Evolutionary conservation across 352 stramenopile species (phyloP).

Genomic region (Poterioochromonas sp.): DNA sequence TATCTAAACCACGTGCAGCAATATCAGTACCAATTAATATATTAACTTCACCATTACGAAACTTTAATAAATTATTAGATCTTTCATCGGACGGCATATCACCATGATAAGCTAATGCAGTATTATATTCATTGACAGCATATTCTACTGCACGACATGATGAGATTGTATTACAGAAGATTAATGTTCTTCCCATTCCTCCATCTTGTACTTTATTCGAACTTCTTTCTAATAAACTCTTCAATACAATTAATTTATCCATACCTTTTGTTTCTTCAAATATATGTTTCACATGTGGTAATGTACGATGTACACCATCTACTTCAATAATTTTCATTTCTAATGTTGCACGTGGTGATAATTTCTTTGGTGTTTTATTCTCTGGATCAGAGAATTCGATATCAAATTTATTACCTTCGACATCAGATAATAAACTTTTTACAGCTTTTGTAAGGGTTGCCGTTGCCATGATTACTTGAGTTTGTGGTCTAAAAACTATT

Average conservation of each 20-base stretch:
- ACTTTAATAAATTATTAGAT: slow-evolving; percentile 51
- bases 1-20: slow-evolving; percentile 89
- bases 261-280: not conserved
- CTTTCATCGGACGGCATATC: slow-evolving; percentile 55
- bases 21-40: slow-evolving; percentile 95
- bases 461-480: slow-evolving; percentile 55
- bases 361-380: not conserved
- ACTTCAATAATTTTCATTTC: slow-evolving; percentile 28
- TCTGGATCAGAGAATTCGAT: not conserved
- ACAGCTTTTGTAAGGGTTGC: slow-evolving; percentile 60
- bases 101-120: slow-evolving; percentile 58
- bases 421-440: slow-evolving; percentile 45
- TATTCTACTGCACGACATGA: slow-evolving; percentile 45
- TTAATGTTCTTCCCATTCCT: slow-evolving; percentile 51
- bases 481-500: slow-evolving; percentile 26
- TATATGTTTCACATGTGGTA: slow-evolving; percentile 14
- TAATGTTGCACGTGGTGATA: not conserved
- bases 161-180: slow-evolving; percentile 65
- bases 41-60: slow-evolving; percentile 40
- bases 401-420: not conserved
- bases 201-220: not conserved
- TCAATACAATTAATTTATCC: slow-evolving; percentile 8
- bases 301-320: slow-evolving; percentile 3
- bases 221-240: not conserved
- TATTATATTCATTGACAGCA: slow-evolving; percentile 50